These are phyloP conservation scores for Camelina sativa DNA, from an alignment of 345 rosid species.

Conservation along the genomic window DNA sequence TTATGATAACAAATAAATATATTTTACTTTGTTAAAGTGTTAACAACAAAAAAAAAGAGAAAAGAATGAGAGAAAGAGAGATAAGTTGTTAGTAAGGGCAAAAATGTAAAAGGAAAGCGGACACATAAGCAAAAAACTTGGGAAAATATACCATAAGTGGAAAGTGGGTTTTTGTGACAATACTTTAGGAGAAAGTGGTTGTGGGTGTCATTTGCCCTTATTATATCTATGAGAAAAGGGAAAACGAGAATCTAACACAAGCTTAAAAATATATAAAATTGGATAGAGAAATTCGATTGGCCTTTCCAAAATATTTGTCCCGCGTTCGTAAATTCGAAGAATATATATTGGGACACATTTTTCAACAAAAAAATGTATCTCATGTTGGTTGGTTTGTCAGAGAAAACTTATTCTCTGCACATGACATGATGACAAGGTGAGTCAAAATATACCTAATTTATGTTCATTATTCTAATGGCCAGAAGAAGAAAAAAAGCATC, in stretches of 20 bases:
- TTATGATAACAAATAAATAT: too few species aligned
- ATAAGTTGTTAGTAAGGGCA: too few species aligned
- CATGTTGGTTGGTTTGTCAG: constrained; percentile 25
- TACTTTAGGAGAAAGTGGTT: too few species aligned
- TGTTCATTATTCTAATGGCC: constrained; percentile 12
- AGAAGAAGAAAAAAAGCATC: background rate
- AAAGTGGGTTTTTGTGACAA: too few species aligned
- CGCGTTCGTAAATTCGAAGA: constrained; percentile 38
- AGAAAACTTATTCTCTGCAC: constrained; percentile 40
- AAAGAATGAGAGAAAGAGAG: too few species aligned
- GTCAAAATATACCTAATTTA: constrained; percentile 35
- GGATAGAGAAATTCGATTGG: constrained; percentile 39
- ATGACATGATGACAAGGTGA: constrained; percentile 26
- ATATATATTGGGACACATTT: constrained; percentile 26
- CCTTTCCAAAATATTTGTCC: constrained; percentile 41
- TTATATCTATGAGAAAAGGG: background rate
- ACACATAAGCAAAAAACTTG: too few species aligned
- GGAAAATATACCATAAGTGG: too few species aligned
- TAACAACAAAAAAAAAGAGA: too few species aligned
- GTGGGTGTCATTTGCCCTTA: too few species aligned
- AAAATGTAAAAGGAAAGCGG: too few species aligned
- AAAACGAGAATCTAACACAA: constrained; percentile 29
- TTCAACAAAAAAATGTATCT: constrained; percentile 32
- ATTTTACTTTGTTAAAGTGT: too few species aligned
- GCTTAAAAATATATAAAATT: background rate